Percentiles rank a stretch among this genome's conserved stretches.
Conservation (phyloP, 805 yeast genomes). For the Komagataella populi region DNA sequence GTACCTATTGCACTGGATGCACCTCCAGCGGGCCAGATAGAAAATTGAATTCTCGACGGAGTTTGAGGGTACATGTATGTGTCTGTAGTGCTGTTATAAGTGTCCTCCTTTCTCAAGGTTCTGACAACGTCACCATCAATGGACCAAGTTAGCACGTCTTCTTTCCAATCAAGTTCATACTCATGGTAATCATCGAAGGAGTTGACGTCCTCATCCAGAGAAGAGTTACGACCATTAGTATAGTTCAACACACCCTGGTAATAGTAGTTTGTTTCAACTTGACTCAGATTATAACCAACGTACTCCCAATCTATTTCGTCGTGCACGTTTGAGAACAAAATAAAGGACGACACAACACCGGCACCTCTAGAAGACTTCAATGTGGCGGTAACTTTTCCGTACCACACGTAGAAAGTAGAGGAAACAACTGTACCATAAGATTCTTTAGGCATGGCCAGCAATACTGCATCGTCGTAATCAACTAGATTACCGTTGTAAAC, state of each 20-base stretch:
- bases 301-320: constrained; percentile 88
- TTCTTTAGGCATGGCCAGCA: constrained; percentile 68
- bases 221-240: constrained; percentile 34
- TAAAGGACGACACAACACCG: constrained; percentile 80
- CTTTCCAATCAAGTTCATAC: constrained; percentile 73
- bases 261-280: constrained; percentile 70
- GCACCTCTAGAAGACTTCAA: constrained; percentile 59
- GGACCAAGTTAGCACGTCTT: constrained; percentile 56
- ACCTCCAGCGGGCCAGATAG: constrained; percentile 72
- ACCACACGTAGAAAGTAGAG: constrained; percentile 74
- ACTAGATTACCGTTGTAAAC: constrained; percentile 46
- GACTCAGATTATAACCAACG: constrained; percentile 58
- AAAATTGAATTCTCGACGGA: constrained; percentile 58
- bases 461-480: constrained; percentile 39
- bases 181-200: constrained; percentile 62
- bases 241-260: constrained; percentile 62
- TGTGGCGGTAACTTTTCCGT: constrained; percentile 62
- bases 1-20: constrained; percentile 44
- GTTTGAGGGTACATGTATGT: constrained; percentile 55
- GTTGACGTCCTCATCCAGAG: constrained; percentile 24
- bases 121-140: constrained; percentile 60
- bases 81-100: constrained; percentile 49
- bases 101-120: constrained; percentile 44
- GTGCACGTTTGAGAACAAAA: constrained; percentile 69
- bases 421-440: constrained; percentile 71